Conservation (phyloP, 1,139 yeast species). For the Yamadazyma membranifaciens region DNA sequence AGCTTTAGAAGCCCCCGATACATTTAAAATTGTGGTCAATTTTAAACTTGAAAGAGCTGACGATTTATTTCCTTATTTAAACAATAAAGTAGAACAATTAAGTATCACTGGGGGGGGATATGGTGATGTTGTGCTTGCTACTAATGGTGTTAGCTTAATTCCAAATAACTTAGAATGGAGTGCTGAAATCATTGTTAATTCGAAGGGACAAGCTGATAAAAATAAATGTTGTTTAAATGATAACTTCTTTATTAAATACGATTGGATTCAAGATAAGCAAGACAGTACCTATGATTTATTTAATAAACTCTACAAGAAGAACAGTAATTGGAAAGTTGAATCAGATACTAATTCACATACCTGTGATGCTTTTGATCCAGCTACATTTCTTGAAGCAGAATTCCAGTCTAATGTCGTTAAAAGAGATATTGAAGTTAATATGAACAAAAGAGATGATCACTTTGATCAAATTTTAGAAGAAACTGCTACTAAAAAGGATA, state of each 20-base stretch:
- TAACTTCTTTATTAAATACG: slow-evolving; percentile 21
- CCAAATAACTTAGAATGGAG: slow-evolving; percentile 19
- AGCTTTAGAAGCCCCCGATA: slow-evolving; percentile 18
- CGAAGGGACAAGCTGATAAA: slow-evolving; percentile 16
- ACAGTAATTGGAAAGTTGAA: slow-evolving; percentile 17
- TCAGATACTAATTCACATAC: no score
- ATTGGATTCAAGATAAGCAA: slow-evolving; percentile 14
- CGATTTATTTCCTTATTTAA: slow-evolving; percentile 14
- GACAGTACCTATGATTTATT: no score
- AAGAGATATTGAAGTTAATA: no score
- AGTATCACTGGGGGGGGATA: slow-evolving; percentile 21
- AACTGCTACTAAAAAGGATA: slow-evolving; percentile 15
- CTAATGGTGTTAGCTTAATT: slow-evolving; percentile 9
- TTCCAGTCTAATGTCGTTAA: no score
- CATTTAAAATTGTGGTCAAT: slow-evolving; percentile 20
- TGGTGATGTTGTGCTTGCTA: slow-evolving; percentile 15
- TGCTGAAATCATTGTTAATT: slow-evolving; percentile 19
- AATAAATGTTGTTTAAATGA: slow-evolving; percentile 26
- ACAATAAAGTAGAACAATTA: slow-evolving; percentile 16
- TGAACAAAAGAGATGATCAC: no score
- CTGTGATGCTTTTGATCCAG: no score
- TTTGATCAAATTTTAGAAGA: no score
- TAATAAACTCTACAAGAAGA: no score
- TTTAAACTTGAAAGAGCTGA: slow-evolving; percentile 22
- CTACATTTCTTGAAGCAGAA: no score